phyloP scores from a whole-genome alignment of 192 early-diverging fungal species.

The Rhizoclosmatium sp. region DNA sequence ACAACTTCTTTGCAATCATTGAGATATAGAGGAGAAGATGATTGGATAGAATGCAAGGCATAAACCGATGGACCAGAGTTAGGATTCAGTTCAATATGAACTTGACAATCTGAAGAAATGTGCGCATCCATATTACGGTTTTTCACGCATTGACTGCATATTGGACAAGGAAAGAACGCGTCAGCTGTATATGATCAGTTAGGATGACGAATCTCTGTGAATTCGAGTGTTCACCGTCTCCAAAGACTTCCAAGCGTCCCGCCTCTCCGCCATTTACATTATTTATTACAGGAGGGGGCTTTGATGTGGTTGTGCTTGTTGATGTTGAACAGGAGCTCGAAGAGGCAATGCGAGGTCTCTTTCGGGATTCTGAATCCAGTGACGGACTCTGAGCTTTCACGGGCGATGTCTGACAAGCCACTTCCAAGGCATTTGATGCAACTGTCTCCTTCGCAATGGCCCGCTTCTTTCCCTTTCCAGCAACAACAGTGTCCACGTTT shows the following conservation, averaged over 20 bases:
- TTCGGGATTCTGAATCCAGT: too few relatives aligned
- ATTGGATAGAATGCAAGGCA: background rate
- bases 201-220: background rate
- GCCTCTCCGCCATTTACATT: too few relatives aligned
- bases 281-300: too few relatives aligned
- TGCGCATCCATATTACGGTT: slow-evolving; percentile 28
- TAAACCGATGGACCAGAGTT: background rate
- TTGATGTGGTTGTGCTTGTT: too few relatives aligned
- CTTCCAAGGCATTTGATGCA: too few relatives aligned
- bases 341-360: too few relatives aligned
- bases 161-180: slow-evolving; percentile 8
- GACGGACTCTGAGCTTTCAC: too few relatives aligned
- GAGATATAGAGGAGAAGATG: background rate
- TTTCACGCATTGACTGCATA: slow-evolving; percentile 1
- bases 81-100: background rate
- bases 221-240: background rate
- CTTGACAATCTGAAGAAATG: slow-evolving; percentile 18
- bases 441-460: too few relatives aligned
- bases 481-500: too few relatives aligned
- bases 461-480: too few relatives aligned
- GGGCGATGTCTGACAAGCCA: too few relatives aligned
- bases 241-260: background rate
- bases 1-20: background rate
- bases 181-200: slow-evolving; percentile 7
- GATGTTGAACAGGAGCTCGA: too few relatives aligned